Conservation (phyloP, 2,329 filamentous ascomycete species). For the Volutella citrinella region DNA sequence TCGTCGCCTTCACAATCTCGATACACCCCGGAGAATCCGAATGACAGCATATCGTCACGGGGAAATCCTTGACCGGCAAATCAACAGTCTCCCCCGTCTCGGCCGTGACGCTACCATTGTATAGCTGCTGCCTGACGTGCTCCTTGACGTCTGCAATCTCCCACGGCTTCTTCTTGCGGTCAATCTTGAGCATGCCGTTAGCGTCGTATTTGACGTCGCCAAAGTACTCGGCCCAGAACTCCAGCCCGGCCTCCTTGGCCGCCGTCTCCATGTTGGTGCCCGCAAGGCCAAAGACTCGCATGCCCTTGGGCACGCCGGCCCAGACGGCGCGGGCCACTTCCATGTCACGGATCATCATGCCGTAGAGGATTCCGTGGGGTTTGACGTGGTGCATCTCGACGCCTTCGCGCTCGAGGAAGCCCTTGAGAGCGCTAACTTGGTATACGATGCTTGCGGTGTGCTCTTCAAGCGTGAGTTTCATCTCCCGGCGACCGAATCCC, state of each 20-base stretch:
- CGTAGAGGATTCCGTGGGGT: constrained; percentile 25
- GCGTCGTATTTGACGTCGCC: constrained; percentile 25
- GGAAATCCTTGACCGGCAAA: constrained; percentile 38
- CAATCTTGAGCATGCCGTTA: constrained; percentile 28
- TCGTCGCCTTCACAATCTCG: constrained; percentile 39
- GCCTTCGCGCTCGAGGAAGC: constrained; percentile 13
- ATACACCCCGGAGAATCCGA: constrained; percentile 44
- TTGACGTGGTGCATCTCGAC: constrained; percentile 17
- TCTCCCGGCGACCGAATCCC: constrained; percentile 18
- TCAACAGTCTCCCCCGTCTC: constrained; percentile 37
- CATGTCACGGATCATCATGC: constrained; percentile 25
- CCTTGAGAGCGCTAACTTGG: constrained; percentile 14
- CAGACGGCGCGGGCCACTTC: constrained; percentile 23
- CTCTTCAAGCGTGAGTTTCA: constrained; percentile 13
- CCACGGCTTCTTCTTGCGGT: constrained; percentile 53
- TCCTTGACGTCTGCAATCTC: constrained; percentile 35
- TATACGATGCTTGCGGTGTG: constrained; percentile 16
- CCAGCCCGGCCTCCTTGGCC: constrained; percentile 19
- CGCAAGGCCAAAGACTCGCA: constrained; percentile 23
- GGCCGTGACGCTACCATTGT: constrained; percentile 37
- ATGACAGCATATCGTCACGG: constrained; percentile 43
- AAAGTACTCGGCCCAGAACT: constrained; percentile 26
- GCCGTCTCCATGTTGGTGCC: constrained; percentile 25
- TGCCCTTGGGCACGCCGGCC: constrained; percentile 20
- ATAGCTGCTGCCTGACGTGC: constrained; percentile 40